phyloP scores from a whole-genome alignment of 495 filamentous ascomycete species.

The Lentithecium fluviatile region DNA sequence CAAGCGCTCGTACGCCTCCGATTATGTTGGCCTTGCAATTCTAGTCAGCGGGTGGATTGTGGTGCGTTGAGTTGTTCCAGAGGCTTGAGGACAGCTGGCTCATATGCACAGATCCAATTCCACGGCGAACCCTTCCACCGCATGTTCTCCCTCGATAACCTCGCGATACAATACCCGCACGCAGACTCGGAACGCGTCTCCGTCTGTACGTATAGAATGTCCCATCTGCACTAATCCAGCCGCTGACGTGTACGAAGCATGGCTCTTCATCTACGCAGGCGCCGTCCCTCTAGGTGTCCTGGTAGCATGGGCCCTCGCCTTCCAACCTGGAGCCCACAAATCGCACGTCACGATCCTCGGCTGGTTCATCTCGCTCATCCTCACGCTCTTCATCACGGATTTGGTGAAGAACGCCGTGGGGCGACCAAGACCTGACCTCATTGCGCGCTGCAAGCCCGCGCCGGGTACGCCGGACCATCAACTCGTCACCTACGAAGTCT shows the following conservation, averaged over 20 bases:
- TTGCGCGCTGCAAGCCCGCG: constrained; percentile 78
- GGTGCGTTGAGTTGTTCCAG: constrained; percentile 46
- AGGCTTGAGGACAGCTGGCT: neutral
- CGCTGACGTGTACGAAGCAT: constrained; percentile 45
- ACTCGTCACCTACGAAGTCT: constrained; percentile 73
- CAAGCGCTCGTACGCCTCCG: constrained; percentile 79
- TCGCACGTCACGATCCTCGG: constrained; percentile 82
- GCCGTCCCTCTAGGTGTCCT: constrained; percentile 67
- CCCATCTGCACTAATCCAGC: neutral
- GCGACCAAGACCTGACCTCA: constrained; percentile 83
- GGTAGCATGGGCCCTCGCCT: constrained; percentile 60
- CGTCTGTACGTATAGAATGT: constrained; percentile 54
- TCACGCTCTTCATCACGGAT: constrained; percentile 83
- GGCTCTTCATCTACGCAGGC: constrained; percentile 74
- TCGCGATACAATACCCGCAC: constrained; percentile 80
- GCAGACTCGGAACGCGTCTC: constrained; percentile 82
- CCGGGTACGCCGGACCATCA: constrained; percentile 58
- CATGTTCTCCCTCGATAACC: constrained; percentile 78
- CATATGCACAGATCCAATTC: constrained; percentile 57
- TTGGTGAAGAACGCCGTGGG: constrained; percentile 86
- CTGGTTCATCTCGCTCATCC: constrained; percentile 66
- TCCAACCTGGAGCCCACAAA: constrained; percentile 68
- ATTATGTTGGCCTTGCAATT: constrained; percentile 76
- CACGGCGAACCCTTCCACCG: constrained; percentile 85
- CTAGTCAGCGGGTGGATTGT: constrained; percentile 66